These are phyloP conservation scores for Metschnikowia peoriensis DNA, from an alignment of 805 yeast genomes.

Conservation along the genomic window DNA sequence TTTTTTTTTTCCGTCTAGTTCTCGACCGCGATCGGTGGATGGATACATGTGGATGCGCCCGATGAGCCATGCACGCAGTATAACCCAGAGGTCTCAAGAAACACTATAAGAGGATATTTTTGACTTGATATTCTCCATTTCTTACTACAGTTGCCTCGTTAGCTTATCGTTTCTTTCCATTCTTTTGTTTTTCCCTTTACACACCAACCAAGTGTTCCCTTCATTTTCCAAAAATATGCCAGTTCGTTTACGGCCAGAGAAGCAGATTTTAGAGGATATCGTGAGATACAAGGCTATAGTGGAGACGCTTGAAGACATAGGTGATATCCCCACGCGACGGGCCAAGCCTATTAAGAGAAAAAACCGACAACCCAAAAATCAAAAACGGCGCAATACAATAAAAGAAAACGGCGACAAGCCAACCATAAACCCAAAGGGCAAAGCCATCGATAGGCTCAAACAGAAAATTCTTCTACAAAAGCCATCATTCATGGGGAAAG, in stretches of 20 bases:
- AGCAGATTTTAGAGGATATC: slow-evolving; percentile 7
- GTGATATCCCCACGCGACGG: slow-evolving; percentile 6
- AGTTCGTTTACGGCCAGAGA: slow-evolving; percentile 6
- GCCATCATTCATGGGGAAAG: neutral
- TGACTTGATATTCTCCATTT: neutral
- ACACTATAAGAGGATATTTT: neutral
- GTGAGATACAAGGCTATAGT: neutral
- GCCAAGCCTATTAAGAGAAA: neutral
- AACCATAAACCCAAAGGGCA: neutral
- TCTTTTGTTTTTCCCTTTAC: too few relatives aligned
- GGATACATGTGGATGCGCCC: neutral
- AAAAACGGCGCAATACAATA: neutral
- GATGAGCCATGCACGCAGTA: slow-evolving; percentile 8
- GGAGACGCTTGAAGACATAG: neutral
- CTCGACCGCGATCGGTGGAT: neutral
- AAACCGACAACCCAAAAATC: neutral
- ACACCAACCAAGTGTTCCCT: too few relatives aligned
- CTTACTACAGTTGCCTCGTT: too few relatives aligned
- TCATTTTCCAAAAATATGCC: slow-evolving; percentile 1
- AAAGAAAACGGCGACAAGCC: neutral
- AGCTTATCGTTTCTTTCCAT: too few relatives aligned
- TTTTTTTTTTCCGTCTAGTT: neutral
- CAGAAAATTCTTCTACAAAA: neutral
- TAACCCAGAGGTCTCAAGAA: too few relatives aligned
- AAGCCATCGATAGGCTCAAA: neutral